These are phyloP conservation scores for Kluyveromyces siamensis DNA, from an alignment of 805 yeast species.

Conservation along the genomic window DNA sequence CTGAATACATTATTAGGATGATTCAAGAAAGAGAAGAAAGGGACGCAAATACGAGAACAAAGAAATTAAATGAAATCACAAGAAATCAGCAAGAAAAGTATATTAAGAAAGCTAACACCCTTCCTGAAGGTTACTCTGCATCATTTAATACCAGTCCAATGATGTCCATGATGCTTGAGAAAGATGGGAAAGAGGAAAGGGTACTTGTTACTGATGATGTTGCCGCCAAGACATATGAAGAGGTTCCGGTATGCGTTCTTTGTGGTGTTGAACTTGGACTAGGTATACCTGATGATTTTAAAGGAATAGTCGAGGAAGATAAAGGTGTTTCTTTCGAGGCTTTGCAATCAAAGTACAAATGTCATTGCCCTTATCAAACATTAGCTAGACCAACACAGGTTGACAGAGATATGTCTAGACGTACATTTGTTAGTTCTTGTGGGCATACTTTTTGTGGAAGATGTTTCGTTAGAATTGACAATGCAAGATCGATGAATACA, in stretches of 20 bases:
- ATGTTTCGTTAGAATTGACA: constrained; percentile 61
- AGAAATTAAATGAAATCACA: constrained; percentile 19
- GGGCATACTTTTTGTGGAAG: constrained; percentile 86
- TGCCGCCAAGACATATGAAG: constrained; percentile 26
- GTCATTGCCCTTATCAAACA: constrained; percentile 64
- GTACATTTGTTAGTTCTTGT: constrained; percentile 60
- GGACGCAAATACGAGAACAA: constrained; percentile 19
- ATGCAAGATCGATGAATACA: constrained; percentile 23
- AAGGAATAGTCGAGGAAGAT: constrained; percentile 19
- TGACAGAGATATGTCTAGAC: constrained; percentile 53
- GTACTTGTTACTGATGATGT: constrained; percentile 17
- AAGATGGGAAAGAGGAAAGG: constrained; percentile 14
- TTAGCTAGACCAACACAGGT: constrained; percentile 37
- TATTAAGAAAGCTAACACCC: constrained; percentile 11
- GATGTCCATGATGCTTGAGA: constrained; percentile 11
- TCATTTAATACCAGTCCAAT: constrained; percentile 20
- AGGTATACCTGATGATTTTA: constrained; percentile 53
- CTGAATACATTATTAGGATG: constrained; percentile 25
- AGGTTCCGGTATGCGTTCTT: constrained; percentile 45
- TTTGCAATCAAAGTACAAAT: constrained; percentile 26
- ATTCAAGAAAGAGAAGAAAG: constrained; percentile 27
- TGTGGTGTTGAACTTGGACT: constrained; percentile 70
- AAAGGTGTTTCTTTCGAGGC: constrained; percentile 22
- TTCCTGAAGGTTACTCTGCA: constrained; percentile 26
- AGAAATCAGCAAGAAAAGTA: constrained; percentile 19